These are phyloP conservation scores for Paracoccidioides lutzii DNA, from an alignment of 2,329 filamentous ascomycete genomes.

Conservation along the genomic window DNA sequence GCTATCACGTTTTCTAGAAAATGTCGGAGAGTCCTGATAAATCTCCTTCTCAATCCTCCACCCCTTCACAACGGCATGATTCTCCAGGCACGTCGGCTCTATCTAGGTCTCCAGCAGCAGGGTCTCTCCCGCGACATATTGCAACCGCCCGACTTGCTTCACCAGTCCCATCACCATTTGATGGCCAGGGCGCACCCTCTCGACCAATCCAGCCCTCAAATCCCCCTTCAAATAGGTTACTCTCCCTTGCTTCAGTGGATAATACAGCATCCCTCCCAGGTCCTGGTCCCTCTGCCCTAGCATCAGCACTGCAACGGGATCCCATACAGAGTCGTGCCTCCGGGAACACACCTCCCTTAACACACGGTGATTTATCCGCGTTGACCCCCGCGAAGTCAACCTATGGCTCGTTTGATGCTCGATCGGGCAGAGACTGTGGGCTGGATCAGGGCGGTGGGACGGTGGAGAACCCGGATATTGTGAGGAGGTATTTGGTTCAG, in stretches of 20 bases:
- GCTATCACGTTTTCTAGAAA: background rate
- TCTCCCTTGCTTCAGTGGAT: slow-evolving; percentile 49
- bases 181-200: slow-evolving; percentile 34
- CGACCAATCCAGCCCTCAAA: slow-evolving; percentile 33
- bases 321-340: slow-evolving; percentile 41
- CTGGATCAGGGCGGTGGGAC: slow-evolving; percentile 42
- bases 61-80: background rate
- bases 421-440: slow-evolving; percentile 39
- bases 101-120: slow-evolving; percentile 26
- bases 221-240: slow-evolving; percentile 40
- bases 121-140: slow-evolving; percentile 37
- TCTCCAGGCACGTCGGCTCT: slow-evolving; percentile 17
- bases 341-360: slow-evolving; percentile 27
- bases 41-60: slow-evolving; percentile 14
- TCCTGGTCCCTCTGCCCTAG: slow-evolving; percentile 75
- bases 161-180: slow-evolving; percentile 38
- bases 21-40: slow-evolving; percentile 28
- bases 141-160: slow-evolving; percentile 45
- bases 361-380: slow-evolving; percentile 23
- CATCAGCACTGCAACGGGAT: slow-evolving; percentile 69
- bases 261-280: slow-evolving; percentile 51
- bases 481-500: slow-evolving; percentile 76
- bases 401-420: slow-evolving; percentile 75
- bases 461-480: slow-evolving; percentile 80
- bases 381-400: slow-evolving; percentile 57